Percentiles rank a stretch among this genome's conserved stretches.
Evolutionary conservation across 2,329 filamentous ascomycete species (phyloP).

Genomic region (Hypoxylon sp.): DNA sequence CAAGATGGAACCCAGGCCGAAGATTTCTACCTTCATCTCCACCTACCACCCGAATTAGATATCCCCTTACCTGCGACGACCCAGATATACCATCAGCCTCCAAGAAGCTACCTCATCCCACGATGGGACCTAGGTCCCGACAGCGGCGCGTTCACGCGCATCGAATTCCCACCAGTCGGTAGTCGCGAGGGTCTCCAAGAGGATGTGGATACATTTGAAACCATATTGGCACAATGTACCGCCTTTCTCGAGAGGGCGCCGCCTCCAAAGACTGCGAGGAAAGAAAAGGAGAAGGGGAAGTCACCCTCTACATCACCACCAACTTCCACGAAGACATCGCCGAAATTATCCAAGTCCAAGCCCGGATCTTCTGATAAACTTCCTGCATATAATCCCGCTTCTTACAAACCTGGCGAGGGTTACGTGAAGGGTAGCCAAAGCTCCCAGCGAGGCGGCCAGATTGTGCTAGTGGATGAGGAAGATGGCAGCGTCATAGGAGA

Average conservation of each 20-base stretch:
- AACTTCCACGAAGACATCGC: conserved; percentile 46
- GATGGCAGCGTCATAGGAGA: conserved; percentile 96
- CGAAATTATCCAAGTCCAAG: conserved; percentile 59
- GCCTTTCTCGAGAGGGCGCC: conserved; percentile 90
- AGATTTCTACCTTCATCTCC: conserved; percentile 97
- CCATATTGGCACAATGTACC: conserved; percentile 97
- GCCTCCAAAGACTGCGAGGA: conserved; percentile 65
- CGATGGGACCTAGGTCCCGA: conserved; percentile 94
- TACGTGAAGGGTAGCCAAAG: conserved; percentile 77
- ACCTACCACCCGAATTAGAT: conserved; percentile 94
- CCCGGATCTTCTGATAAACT: conserved; percentile 61
- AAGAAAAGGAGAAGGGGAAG: conserved; percentile 48
- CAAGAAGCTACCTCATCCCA: conserved; percentile 92
- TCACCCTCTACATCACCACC: conserved; percentile 44
- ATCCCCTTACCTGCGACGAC: conserved; percentile 94
- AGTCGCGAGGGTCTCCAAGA: conserved; percentile 84
- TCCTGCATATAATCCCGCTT: conserved; percentile 83
- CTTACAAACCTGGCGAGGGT: conserved; percentile 83
- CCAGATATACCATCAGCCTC: conserved; percentile 96
- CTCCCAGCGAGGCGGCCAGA: conserved; percentile 75
- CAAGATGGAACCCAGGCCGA: conserved; percentile 74
- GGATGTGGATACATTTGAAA: conserved; percentile 96
- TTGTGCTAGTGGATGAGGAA: conserved; percentile 95
- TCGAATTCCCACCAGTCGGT: conserved; percentile 86
- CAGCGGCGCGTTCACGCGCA: conserved; percentile 89